A percentile compares a stretch with the other conserved stretches of the same genome.
Evolutionary conservation across 139 green algal species (phyloP).

Genomic region (Dunaliella sp.): DNA sequence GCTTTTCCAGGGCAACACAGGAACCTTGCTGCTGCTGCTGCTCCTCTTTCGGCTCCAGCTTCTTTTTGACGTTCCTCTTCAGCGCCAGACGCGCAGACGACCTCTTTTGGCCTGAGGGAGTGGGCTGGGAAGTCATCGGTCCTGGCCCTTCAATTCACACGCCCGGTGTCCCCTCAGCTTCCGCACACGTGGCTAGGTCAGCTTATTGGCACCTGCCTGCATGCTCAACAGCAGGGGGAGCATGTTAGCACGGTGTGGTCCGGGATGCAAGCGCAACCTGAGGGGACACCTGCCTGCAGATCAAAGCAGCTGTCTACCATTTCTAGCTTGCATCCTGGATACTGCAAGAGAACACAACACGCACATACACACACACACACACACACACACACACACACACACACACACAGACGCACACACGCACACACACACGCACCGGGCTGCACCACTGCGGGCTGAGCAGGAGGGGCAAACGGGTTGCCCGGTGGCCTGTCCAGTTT

Average conservation of each 20-base stretch:
- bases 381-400: constrained; percentile 6
- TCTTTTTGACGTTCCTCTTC: not conserved
- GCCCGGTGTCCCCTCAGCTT: not conserved
- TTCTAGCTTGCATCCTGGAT: too few relatives aligned
- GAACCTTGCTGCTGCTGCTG: not conserved
- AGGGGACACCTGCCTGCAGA: too few relatives aligned
- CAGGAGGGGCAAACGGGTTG: too few relatives aligned
- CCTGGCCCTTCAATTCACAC: not conserved
- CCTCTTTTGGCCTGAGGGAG: not conserved
- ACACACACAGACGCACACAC: not conserved
- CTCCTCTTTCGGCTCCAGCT: not conserved
- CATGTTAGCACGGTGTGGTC: too few relatives aligned
- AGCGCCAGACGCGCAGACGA: not conserved
- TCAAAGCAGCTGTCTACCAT: too few relatives aligned
- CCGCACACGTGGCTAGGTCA: not conserved
- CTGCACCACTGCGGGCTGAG: too few relatives aligned
- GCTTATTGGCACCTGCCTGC: not conserved
- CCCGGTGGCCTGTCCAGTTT: too few relatives aligned
- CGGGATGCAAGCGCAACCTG: too few relatives aligned
- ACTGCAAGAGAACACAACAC: not conserved
- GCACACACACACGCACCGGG: not conserved
- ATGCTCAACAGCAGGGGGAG: too few relatives aligned
- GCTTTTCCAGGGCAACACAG: not conserved
- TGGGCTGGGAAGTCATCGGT: not conserved
- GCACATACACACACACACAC: not conserved